Conservation (phyloP, 2,329 filamentous ascomycete species). For the Penicillium rolfsii region DNA sequence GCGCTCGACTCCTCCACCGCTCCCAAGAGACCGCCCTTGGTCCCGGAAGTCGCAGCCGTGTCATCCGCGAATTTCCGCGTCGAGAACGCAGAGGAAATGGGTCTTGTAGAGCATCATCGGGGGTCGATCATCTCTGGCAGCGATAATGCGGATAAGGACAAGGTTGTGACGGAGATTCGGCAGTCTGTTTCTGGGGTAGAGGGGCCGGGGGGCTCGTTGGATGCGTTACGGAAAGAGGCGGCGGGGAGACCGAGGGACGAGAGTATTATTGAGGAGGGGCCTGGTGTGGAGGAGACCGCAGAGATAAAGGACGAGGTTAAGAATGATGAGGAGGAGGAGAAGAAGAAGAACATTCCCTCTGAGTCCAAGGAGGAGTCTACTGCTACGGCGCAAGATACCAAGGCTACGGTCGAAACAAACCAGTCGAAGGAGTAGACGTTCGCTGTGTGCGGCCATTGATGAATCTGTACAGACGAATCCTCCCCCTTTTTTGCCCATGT, state of each 20-base stretch:
- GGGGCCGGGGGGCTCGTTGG: constrained; percentile 28
- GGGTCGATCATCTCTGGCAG: constrained; percentile 41
- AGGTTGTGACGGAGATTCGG: constrained; percentile 42
- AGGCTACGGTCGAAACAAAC: constrained; percentile 28
- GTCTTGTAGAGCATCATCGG: constrained; percentile 46
- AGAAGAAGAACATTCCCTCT: constrained; percentile 17
- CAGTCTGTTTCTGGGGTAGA: constrained; percentile 40
- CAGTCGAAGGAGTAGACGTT: constrained; percentile 27
- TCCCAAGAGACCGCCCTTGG: constrained; percentile 36
- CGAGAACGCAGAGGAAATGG: constrained; percentile 41
- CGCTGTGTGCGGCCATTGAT: constrained; percentile 23
- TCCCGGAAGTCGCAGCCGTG: constrained; percentile 41
- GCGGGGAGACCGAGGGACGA: constrained; percentile 31
- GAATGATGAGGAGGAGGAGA: constrained; percentile 14
- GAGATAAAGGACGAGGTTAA: constrained; percentile 6
- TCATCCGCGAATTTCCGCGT: constrained; percentile 45
- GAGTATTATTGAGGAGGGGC: constrained; percentile 30
- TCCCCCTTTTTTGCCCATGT: constrained; percentile 3
- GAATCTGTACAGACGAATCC: constrained; percentile 24
- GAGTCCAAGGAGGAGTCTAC: constrained; percentile 12
- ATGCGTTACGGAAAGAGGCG: constrained; percentile 36
- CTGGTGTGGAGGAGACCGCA: constrained; percentile 4
- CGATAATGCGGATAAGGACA: constrained; percentile 39
- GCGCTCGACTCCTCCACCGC: constrained; percentile 24
- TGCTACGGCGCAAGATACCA: constrained; percentile 22